Conservation (phyloP, 1,284 basidiomycete genomes). For the Malassezia furfur region DNA sequence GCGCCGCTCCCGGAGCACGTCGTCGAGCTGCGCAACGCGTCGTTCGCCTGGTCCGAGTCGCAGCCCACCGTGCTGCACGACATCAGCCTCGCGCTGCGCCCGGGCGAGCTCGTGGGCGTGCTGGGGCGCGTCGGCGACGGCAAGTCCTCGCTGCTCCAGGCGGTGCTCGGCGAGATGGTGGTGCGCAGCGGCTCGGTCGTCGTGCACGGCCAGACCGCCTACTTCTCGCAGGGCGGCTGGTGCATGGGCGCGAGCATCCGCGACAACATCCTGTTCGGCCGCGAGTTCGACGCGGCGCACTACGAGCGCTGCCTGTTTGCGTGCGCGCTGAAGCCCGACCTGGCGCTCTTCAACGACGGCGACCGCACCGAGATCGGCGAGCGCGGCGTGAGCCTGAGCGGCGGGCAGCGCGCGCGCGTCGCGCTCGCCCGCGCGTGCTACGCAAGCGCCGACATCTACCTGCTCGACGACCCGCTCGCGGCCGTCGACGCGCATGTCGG, state of each 20-base stretch:
- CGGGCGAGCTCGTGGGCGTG: slow-evolving; percentile 77
- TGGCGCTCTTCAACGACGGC: slow-evolving; percentile 63
- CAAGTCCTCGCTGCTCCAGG: slow-evolving; percentile 57
- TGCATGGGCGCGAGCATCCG: slow-evolving; percentile 52
- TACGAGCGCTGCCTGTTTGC: slow-evolving; percentile 54
- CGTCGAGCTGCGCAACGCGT: slow-evolving; percentile 51
- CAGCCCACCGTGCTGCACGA: slow-evolving; percentile 59
- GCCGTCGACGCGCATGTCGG: slow-evolving; percentile 59
- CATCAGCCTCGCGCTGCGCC: slow-evolving; percentile 65
- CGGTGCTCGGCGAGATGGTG: slow-evolving; percentile 72
- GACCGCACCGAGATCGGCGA: slow-evolving; percentile 71
- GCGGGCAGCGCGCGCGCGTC: slow-evolving; percentile 66
- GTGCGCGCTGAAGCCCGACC: slow-evolving; percentile 72
- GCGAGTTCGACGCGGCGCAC: slow-evolving; percentile 65
- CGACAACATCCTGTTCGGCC: slow-evolving; percentile 61
- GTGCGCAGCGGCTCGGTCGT: slow-evolving; percentile 64
- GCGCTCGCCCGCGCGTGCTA: slow-evolving; percentile 52
- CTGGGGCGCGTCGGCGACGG: slow-evolving; percentile 86
- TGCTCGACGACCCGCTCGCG: slow-evolving; percentile 55
- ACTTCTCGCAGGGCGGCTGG: slow-evolving; percentile 84
- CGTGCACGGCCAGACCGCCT: slow-evolving; percentile 66
- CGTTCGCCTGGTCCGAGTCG: slow-evolving; percentile 58
- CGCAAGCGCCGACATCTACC: slow-evolving; percentile 58
- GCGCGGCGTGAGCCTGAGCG: slow-evolving; percentile 57
- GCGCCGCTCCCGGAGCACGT: neutral